Conservation (phyloP, 768 basidiomycete species). For the Botryobasidium botryosum region DNA sequence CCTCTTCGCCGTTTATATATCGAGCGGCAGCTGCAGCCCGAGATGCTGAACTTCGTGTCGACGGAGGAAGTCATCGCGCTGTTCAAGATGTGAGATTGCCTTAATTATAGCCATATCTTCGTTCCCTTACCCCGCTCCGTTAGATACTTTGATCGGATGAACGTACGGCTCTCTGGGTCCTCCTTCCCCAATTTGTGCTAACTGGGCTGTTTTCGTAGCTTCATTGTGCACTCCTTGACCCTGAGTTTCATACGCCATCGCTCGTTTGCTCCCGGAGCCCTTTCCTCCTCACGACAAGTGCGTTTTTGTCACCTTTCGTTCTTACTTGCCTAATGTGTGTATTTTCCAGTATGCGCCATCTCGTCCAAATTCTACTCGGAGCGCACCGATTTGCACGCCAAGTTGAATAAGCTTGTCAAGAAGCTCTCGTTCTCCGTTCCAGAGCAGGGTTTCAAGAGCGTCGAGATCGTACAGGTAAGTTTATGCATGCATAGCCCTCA, state of each 20-base stretch:
- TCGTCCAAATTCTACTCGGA: conserved; percentile 76
- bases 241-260: conserved; percentile 83
- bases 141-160: conserved; percentile 66
- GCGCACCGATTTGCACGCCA: conserved; percentile 66
- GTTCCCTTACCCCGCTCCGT: too few relatives aligned
- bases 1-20: conserved; percentile 71
- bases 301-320: too few relatives aligned
- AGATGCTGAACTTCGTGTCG: conserved; percentile 76
- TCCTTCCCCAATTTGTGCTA: conserved; percentile 3
- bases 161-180: conserved; percentile 30
- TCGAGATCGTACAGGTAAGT: conserved; percentile 22
- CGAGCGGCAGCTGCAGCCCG: conserved; percentile 79
- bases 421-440: conserved; percentile 80
- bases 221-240: conserved; percentile 68
- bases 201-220: conserved; percentile 28
- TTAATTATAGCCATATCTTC: conserved; percentile 10
- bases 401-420: conserved; percentile 65
- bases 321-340: too few relatives aligned
- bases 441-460: conserved; percentile 76
- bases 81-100: conserved; percentile 59
- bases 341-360: conserved; percentile 69
- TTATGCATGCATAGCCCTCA: too few relatives aligned
- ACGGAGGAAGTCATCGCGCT: conserved; percentile 83
- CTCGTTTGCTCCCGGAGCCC: conserved; percentile 89
- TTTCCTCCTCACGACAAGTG: conserved; percentile 85